Conservation (phyloP, 2,329 filamentous ascomycete species). For the Periconia sp. region DNA sequence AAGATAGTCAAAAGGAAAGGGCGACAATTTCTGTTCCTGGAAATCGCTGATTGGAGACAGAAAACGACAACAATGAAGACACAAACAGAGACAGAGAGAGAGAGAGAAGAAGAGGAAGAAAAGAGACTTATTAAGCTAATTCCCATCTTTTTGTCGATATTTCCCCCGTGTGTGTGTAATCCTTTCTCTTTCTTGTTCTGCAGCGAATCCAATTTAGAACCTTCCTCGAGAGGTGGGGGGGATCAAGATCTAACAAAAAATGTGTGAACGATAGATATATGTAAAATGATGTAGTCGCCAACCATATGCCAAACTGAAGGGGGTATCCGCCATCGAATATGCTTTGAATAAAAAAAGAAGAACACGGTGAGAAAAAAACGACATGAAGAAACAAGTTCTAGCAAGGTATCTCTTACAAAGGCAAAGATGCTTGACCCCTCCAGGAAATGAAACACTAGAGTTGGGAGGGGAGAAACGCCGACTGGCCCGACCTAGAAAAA, state of each 20-base stretch:
- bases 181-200: background rate
- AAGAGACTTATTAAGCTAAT: background rate
- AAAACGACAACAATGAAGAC: background rate
- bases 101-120: background rate
- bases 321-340: conserved; percentile 34
- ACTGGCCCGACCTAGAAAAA: conserved; percentile 4
- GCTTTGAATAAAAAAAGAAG: conserved; percentile 4
- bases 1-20: too few relatives aligned
- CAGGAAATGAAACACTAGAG: conserved; percentile 20
- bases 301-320: conserved; percentile 29
- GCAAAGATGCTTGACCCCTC: conserved; percentile 12
- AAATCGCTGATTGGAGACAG: too few relatives aligned
- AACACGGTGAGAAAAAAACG: conserved; percentile 26
- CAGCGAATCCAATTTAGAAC: background rate
- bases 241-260: conserved; percentile 2
- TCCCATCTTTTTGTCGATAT: background rate
- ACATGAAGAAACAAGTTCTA: conserved; percentile 25
- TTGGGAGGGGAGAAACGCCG: conserved; percentile 15
- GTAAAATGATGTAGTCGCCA: conserved; percentile 27
- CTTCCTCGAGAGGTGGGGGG: background rate
- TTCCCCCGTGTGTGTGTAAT: background rate
- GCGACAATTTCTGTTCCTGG: too few relatives aligned
- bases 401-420: conserved; percentile 33
- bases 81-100: background rate
- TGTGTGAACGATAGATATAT: conserved; percentile 6